Base-by-base conservation (phyloP, 352 stramenopile genomes). In the Phytophthora boehmeriae region DNA sequence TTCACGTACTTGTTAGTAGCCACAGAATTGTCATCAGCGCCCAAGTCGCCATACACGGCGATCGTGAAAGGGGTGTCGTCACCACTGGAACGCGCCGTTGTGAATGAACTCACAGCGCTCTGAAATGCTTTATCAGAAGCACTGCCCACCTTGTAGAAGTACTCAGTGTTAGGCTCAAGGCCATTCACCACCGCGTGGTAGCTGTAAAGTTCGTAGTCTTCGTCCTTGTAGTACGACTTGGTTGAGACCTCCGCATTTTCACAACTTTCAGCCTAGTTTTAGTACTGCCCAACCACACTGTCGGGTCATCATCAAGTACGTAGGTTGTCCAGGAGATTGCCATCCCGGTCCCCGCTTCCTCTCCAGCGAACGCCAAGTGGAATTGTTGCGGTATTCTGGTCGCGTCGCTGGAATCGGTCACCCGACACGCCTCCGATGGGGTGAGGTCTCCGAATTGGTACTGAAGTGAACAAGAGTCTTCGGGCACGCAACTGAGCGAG, bases 401-500 rank as follows among this genome's bases (percentile, higher is more conserved):
- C 5, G 54, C 55, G 45, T 76, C 71, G 47, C 55, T 63, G 8
- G 54, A 46, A 10, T 48, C 25, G 34, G 43, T 63, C 20, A 76
- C 64, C 30, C 74, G 74, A 45, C 74, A 83, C 4, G 71, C 73
- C 54, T 83, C 71, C 27, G 51, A 67, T 0, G 71, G 64, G 2
- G 57, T 55, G 36, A 76, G 23, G 41, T 78, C 73, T 16, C 73
- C 68, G 32, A 68, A 44, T 27, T 71, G 53, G 41, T 47, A 72
- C 47, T 73, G 64, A 30, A 65, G 55, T 22, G 68, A 64, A 47
- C 68, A 76, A 14, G 54, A 49, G 2, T 73, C 72, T 20, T 58
- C 39, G 20, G 51, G 51, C 11, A 23, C 49, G 28, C 51, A 58
- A 25, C 51, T 58, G n/a, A 56, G 95, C 84, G 44, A 97, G 86